Evolutionary conservation across 805 yeast species (phyloP).

Genomic region (Metschnikowia lochheadii): DNA sequence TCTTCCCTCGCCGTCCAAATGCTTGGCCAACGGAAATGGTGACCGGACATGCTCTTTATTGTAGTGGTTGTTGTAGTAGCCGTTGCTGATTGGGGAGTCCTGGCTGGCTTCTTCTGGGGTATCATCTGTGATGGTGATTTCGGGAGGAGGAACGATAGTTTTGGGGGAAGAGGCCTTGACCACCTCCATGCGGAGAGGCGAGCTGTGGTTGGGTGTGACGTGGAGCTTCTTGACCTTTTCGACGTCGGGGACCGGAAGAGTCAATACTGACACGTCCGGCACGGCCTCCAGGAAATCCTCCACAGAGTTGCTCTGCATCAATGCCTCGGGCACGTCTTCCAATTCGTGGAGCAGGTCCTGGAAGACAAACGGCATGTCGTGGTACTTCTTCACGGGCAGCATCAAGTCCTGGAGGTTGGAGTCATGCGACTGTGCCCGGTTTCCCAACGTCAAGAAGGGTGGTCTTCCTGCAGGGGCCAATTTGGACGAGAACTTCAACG

Average conservation of each 20-base stretch:
- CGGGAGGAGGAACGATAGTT: conserved; percentile 5
- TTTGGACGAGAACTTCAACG: conserved; percentile 42
- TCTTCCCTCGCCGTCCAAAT: conserved; percentile 32
- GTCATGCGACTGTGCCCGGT: conserved; percentile 40
- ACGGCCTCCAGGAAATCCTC: conserved; percentile 4
- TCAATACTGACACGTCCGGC: not conserved
- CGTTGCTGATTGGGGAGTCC: conserved; percentile 7
- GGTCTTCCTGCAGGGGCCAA: conserved; percentile 33
- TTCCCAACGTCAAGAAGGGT: conserved; percentile 27
- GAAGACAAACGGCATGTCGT: conserved; percentile 29
- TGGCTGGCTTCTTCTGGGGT: conserved; percentile 6
- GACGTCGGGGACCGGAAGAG: not conserved
- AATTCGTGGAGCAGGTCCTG: conserved; percentile 32
- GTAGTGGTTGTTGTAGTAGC: conserved; percentile 43
- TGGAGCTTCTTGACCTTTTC: conserved; percentile 5
- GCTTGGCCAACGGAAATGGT: conserved; percentile 41
- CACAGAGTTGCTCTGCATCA: conserved; percentile 20
- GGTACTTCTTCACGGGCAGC: conserved; percentile 10
- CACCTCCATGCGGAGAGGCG: conserved; percentile 16
- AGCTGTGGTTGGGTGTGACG: conserved; percentile 11
- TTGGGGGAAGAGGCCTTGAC: conserved; percentile 2
- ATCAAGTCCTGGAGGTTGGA: conserved; percentile 34
- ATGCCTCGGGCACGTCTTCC: conserved; percentile 40
- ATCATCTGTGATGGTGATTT: conserved; percentile 4
- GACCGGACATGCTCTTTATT: conserved; percentile 39